Percentiles rank a stretch among this genome's conserved stretches.
These are phyloP conservation scores for Viola pubescens DNA, from an alignment of 441 rosid genomes.

Conservation along the genomic window DNA sequence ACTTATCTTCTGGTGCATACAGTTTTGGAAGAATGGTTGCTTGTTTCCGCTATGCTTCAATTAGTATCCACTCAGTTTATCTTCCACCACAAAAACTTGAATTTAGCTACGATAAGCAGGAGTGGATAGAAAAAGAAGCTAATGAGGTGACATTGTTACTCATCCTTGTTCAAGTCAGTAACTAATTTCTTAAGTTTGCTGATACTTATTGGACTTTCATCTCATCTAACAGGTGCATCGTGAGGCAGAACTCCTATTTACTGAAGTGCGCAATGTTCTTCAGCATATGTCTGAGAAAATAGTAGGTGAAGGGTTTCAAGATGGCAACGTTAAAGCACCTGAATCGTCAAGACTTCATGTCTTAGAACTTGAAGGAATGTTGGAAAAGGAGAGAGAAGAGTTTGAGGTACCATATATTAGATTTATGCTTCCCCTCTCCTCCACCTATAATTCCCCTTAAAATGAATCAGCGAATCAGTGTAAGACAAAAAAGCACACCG, in stretches of 20 bases:
- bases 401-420: conserved; percentile 49
- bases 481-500: not conserved
- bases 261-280: conserved; percentile 56
- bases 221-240: conserved; percentile 47
- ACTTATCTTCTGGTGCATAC: conserved; percentile 21
- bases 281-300: conserved; percentile 39
- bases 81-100: conserved; percentile 82
- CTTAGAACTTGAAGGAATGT: conserved; percentile 45
- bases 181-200: conserved; percentile 11
- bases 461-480: not conserved
- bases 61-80: conserved; percentile 74
- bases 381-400: conserved; percentile 69
- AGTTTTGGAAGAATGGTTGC: conserved; percentile 93
- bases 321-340: conserved; percentile 21
- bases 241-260: conserved; percentile 68
- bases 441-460: not conserved
- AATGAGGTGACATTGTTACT: conserved; percentile 42
- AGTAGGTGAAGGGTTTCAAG: conserved; percentile 28
- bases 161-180: conserved; percentile 6
- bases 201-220: conserved; percentile 16
- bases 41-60: conserved; percentile 90
- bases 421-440: conserved; percentile 3
- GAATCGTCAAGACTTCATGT: conserved; percentile 36
- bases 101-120: conserved; percentile 57
- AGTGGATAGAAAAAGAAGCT: conserved; percentile 76